Base-by-base conservation (phyloP, 495 filamentous ascomycete genomes). In the Durotheca rogersii region DNA sequence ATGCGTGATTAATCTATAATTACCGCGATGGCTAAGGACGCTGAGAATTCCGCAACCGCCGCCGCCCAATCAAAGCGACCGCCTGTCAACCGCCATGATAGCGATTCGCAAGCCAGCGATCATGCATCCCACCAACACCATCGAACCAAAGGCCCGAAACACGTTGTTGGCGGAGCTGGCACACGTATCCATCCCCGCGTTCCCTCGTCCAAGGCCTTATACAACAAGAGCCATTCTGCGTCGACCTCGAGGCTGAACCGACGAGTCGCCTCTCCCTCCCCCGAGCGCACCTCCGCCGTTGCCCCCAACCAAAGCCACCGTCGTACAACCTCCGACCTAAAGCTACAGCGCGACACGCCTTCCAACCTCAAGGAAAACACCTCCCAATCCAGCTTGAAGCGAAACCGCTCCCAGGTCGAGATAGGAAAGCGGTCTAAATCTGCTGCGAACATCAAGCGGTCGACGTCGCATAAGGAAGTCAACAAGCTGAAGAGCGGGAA, bases 11-110 rank as follows among this genome's bases (percentile, higher is more conserved):
- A 43, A 54, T 36, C 31, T 48, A 53, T 49, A 30, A 23, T 23
- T 27, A 21, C 36, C 44, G 51, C 27, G 45, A 59, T 59, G 56
- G 56, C 56, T 37, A 59, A 59, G 56, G 56, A 54, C 15, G 33
- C 18, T 21, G 50, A 59, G n/a, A 51, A 54, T 59, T 54, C 56
- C 23, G 25, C 56, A 45, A 35, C 48, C 36, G 44, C 33, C 58
- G 57, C 61, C 52, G 57, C 60, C 74, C 74, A 77, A 77, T 77
- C 73, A 75, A 75, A 73, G 63, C 62, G 67, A 47, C 66, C 74
- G 38, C 19, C 68, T 11, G 50, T 64, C 42, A 58, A 55, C 58
- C 66, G 64, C 42, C 47, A 60, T 54, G 64, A 72, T 58, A 66
- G 67, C 63, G 65, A 66, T 50, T 64, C 60, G 25, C 64, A 64